Percentiles rank a stretch among this genome's conserved stretches.
Conservation (phyloP, 805 yeast genomes). For the Yarrowia phangngaensis region DNA sequence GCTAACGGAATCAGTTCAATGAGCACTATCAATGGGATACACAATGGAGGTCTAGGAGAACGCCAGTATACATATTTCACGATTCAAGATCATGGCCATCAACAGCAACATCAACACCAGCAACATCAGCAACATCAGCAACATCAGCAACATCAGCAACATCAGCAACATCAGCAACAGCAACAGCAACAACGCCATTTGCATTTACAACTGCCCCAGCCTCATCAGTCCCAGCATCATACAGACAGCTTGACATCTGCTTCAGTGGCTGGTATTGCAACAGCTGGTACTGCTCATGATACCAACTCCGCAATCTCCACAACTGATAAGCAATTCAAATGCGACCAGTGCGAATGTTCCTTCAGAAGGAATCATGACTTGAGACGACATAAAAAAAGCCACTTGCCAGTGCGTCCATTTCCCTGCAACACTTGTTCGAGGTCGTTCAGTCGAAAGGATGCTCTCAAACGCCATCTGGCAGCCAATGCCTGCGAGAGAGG, state of each 20-base stretch:
- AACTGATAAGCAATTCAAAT: slow-evolving; percentile 27
- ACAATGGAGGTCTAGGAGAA: slow-evolving; percentile 8
- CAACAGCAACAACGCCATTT: too few species aligned
- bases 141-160: neutral
- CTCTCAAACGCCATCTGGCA: slow-evolving; percentile 25
- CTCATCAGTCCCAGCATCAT: too few species aligned
- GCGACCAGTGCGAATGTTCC: slow-evolving; percentile 25
- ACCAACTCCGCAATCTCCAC: slow-evolving; percentile 12
- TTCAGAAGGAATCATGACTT: slow-evolving; percentile 25
- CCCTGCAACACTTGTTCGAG: slow-evolving; percentile 24
- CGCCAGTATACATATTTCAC: slow-evolving; percentile 5
- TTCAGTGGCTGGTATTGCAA: too few species aligned
- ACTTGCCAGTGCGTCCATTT: slow-evolving; percentile 25
- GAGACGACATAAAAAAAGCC: slow-evolving; percentile 15
- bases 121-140: neutral
- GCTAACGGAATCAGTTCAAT: slow-evolving; percentile 1
- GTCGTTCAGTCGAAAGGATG: slow-evolving; percentile 25
- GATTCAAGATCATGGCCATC: slow-evolving; percentile 7
- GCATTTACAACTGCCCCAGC: too few species aligned
- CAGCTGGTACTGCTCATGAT: slow-evolving; percentile 5
- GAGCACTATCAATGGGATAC: slow-evolving; percentile 16
- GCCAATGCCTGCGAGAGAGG: slow-evolving; percentile 27
- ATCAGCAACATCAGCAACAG: neutral
- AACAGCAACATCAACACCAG: slow-evolving; percentile 2
- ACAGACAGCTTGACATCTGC: too few species aligned